A percentile compares a stretch with the other conserved stretches of the same genome.
These are phyloP conservation scores for Annulohypoxylon moriforme DNA, from an alignment of 495 filamentous ascomycete species.

Conservation along the genomic window DNA sequence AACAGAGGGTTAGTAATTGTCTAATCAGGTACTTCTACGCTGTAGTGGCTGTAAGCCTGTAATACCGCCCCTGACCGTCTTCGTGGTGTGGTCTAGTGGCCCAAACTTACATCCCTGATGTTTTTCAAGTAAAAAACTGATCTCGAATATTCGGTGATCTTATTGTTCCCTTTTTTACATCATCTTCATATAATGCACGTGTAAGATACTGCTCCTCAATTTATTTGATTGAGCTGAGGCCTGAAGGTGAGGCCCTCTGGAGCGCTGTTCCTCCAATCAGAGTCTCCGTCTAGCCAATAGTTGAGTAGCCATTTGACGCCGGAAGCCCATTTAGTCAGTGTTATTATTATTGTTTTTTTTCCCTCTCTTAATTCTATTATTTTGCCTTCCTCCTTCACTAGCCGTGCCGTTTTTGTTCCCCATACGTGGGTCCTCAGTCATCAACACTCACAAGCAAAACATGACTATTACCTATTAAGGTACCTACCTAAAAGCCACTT, in stretches of 20 bases:
- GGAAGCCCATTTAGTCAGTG: slow-evolving; percentile 42
- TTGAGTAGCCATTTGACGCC: slow-evolving; percentile 41
- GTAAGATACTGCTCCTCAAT: slow-evolving; percentile 43
- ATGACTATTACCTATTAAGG: background rate
- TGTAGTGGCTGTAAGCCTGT: no score
- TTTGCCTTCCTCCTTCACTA: background rate
- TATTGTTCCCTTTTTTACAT: slow-evolving; percentile 36
- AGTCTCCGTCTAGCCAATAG: slow-evolving; percentile 33
- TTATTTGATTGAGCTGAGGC: slow-evolving; percentile 44
- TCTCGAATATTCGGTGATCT: slow-evolving; percentile 41
- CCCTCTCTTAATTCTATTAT: slow-evolving; percentile 15
- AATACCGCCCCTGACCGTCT: background rate
- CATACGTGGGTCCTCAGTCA: slow-evolving; percentile 26
- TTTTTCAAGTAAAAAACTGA: slow-evolving; percentile 32
- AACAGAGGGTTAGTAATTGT: slow-evolving; percentile 21
- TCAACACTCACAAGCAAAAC: slow-evolving; percentile 12
- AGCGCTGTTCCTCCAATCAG: slow-evolving; percentile 44
- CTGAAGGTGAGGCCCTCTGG: slow-evolving; percentile 35
- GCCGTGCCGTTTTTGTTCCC: slow-evolving; percentile 4
- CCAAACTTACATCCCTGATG: slow-evolving; percentile 16
- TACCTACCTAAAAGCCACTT: background rate
- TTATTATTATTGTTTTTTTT: slow-evolving; percentile 20
- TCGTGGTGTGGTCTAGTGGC: slow-evolving; percentile 12
- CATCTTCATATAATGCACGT: slow-evolving; percentile 45
- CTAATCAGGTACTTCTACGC: background rate